phyloP scores from a whole-genome alignment of 1,284 basidiomycete genomes.

The Takashimella tepidaria region DNA sequence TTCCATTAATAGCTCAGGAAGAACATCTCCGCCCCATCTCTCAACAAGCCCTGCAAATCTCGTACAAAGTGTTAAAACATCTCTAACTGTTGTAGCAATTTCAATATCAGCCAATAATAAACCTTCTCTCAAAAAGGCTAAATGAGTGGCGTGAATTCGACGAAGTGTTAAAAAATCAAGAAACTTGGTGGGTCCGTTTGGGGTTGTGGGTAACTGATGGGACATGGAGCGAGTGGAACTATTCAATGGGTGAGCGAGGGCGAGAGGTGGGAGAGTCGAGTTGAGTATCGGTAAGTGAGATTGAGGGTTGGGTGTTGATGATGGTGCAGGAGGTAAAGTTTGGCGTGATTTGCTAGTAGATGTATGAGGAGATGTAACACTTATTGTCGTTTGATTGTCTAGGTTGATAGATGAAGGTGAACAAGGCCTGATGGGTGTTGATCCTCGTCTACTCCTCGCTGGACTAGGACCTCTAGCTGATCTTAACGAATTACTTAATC shows the following conservation, averaged over 20 bases:
- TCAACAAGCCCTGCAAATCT: constrained; percentile 77
- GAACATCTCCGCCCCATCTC: constrained; percentile 84
- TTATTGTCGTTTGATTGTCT: background rate
- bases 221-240: background rate
- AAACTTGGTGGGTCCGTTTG: too few relatives aligned
- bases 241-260: background rate
- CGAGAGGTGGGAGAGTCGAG: too few relatives aligned
- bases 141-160: constrained; percentile 64
- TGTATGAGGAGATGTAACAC: background rate
- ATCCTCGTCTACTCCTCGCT: background rate
- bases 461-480: background rate
- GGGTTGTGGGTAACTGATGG: constrained; percentile 20
- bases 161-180: constrained; percentile 82
- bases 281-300: too few relatives aligned
- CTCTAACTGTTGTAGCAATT: constrained; percentile 60
- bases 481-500: background rate
- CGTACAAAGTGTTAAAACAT: constrained; percentile 74
- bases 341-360: background rate
- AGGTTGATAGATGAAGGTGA: background rate
- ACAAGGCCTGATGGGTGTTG: background rate
- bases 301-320: too few relatives aligned
- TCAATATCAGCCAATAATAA: constrained; percentile 66
- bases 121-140: constrained; percentile 72
- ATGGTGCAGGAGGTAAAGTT: background rate
- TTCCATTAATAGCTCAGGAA: constrained; percentile 74